Base-by-base conservation (phyloP, 768 basidiomycete species). In the Serendipita sp. region DNA sequence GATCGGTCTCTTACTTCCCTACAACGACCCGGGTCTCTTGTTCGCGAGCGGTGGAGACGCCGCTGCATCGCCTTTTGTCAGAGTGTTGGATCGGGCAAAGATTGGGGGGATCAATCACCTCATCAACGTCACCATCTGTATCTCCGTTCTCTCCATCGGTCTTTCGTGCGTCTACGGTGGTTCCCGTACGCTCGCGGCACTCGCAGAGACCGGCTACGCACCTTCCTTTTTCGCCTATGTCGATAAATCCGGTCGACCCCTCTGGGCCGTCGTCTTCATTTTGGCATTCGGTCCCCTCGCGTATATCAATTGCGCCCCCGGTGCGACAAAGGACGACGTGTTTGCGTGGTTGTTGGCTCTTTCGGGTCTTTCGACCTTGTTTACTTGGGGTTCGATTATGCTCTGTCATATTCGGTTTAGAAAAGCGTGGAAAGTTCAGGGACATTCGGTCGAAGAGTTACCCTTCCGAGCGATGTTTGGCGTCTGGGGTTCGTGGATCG, bases 131-230 rank as follows among this genome's bases (percentile, higher is more conserved):
- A 82, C 84, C 23, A 79, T 86, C 62, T 79, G 86, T 64, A 83
- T 84, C 37, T 82, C 83, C 0, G 83, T 83, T 2, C 70, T 85
- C 58, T 84, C 82, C 15, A 81, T 83, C n/a, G 82, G 80, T 2
- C 81, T 83, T 66, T 81, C 81, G 0, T 83, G 81, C 69, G 83
- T 86, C 70, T 85, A 81, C 68, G 85, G 82, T 3, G 81, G 81
- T 63, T 83, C 83, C 2, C 77, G 83, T 1, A 81, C 83, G 77
- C 70, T 84, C 4, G 72, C 79, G 37, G 78, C 82, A 0, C 75
- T 88, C n/a, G 85, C 85, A 3, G 79, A 80, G 64, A 73, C 75
- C 23, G 85, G 85, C 0, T 79, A 85, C 67, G 87, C 86, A 0
- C 87, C 86, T 15, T 75, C 73, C 34, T 64, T 84, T 63, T 86